These are phyloP conservation scores for Myochromella boudieri DNA, from an alignment of 768 basidiomycete genomes.

Conservation along the genomic window DNA sequence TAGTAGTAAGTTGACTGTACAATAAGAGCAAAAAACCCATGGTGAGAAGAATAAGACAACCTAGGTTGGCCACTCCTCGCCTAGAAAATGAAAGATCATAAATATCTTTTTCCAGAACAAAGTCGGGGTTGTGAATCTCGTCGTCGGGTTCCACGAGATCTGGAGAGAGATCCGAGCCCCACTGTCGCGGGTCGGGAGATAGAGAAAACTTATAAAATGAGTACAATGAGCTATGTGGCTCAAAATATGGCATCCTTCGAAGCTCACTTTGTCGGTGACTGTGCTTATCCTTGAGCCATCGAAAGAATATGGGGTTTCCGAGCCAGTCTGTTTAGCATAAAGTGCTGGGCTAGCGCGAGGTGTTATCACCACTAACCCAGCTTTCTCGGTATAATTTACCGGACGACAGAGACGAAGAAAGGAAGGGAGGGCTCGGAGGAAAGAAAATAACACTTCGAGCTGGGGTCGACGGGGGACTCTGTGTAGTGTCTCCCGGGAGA, in stretches of 20 bases:
- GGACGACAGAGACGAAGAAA: slow-evolving; percentile 25
- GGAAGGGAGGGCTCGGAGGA: slow-evolving; percentile 8
- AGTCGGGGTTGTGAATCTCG: slow-evolving; percentile 67
- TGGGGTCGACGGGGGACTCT: slow-evolving; percentile 31
- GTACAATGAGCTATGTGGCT: background rate
- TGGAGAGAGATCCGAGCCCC: slow-evolving; percentile 61
- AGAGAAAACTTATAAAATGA: slow-evolving; percentile 52
- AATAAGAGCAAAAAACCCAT: slow-evolving; percentile 52
- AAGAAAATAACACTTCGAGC: slow-evolving; percentile 27
- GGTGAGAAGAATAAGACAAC: slow-evolving; percentile 62
- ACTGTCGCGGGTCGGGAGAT: slow-evolving; percentile 61
- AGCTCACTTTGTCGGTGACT: slow-evolving; percentile 45
- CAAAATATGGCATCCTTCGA: background rate
- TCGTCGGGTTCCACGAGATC: slow-evolving; percentile 67
- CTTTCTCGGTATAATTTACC: slow-evolving; percentile 40
- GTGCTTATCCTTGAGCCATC: slow-evolving; percentile 39
- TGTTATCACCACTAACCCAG: slow-evolving; percentile 28
- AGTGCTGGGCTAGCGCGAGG: background rate
- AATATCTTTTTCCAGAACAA: slow-evolving; percentile 23
- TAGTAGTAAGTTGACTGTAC: slow-evolving; percentile 35
- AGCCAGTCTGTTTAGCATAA: slow-evolving; percentile 23
- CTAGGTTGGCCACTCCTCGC: slow-evolving; percentile 70
- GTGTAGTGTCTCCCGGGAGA: slow-evolving; percentile 25
- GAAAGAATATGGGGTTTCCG: slow-evolving; percentile 45
- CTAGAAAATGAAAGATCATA: slow-evolving; percentile 48